Percentiles rank a stretch among this genome's conserved stretches.
Conservation (phyloP, 1,284 basidiomycete species). For the Cutaneotrichosporon cutaneum region DNA sequence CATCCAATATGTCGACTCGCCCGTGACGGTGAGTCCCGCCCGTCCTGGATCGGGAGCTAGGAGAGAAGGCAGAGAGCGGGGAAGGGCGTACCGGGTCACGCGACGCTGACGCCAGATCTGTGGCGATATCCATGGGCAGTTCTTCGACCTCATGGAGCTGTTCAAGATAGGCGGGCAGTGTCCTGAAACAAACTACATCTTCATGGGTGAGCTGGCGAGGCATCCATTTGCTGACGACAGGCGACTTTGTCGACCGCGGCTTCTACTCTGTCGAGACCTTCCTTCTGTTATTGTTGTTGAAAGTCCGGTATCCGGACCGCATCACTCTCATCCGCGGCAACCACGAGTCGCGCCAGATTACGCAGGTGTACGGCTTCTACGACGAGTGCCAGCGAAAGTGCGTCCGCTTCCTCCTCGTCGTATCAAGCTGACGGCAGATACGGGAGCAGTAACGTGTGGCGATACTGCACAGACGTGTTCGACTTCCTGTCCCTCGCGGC, state of each 20-base stretch:
- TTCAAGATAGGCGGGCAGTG: conserved; percentile 94
- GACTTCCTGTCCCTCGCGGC: conserved; percentile 94
- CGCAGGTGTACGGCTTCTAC: conserved; percentile 98
- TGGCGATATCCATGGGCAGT: conserved; percentile 98
- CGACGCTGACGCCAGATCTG: conserved; percentile 67
- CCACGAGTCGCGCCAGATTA: conserved; percentile 98
- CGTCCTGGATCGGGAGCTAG: background rate
- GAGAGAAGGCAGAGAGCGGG: background rate
- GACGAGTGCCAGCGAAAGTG: conserved; percentile 92
- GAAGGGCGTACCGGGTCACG: background rate
- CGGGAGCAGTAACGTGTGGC: conserved; percentile 91
- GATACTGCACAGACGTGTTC: conserved; percentile 98
- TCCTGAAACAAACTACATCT: conserved; percentile 95
- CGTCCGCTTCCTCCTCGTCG: background rate
- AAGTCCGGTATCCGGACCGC: conserved; percentile 95
- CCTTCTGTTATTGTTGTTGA: conserved; percentile 86
- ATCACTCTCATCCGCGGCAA: conserved; percentile 97
- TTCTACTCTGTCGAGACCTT: conserved; percentile 98
- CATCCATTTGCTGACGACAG: conserved; percentile 42
- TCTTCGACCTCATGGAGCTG: conserved; percentile 95
- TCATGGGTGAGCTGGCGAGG: conserved; percentile 78
- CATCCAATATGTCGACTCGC: conserved; percentile 92
- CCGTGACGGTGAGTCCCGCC: conserved; percentile 75
- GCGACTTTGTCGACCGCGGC: conserved; percentile 91
- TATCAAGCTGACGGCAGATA: conserved; percentile 55